Base-by-base conservation (phyloP, 1,284 basidiomycete species). In the Exobasidium cylindrosporum region DNA sequence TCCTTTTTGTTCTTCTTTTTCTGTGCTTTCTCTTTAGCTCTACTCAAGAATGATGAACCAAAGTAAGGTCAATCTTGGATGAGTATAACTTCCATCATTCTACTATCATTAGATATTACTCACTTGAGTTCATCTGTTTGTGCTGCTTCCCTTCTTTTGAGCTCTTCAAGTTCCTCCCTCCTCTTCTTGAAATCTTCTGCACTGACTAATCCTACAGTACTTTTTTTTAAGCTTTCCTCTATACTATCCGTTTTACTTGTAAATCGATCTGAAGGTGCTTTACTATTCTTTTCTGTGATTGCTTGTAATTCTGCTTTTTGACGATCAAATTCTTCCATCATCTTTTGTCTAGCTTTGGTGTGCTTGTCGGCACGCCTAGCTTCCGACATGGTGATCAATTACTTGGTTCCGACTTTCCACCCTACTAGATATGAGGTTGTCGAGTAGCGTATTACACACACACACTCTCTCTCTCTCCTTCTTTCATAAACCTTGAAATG, bases 191-290 rank as follows among this genome's bases (percentile, higher is more conserved):
- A 98, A 54, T 97, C 96, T 73, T 95, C 90, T 6, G 97, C 84
- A 63, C 86, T 87, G 1, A 98, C 94, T 14, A 99, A 85, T 71
- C 96, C 96, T 61, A 98, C 87, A 0, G 96, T 99, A 54, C 86
- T 89, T 74, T 92, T 86, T 83, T 97, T 97, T 57, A 99, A 85
- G 11, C 86, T 86, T 63, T 98, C 96, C 79, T 97, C 95, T 84
- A 97, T 88, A 3, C 89, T 92, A 78, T 97, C 95, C 81, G 91
- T 88, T 81, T 96, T 91, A 3, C 90, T 89, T 23, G 94, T 89
- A 80, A 99, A 99, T 61, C 93, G 90, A 76, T 90, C 89, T 0
- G 62, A 45, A 28, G 60, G 50, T 58, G 30, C 35, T 46, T n/a
- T 77, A 3, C 75, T 72, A 61, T 81, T 81, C 47, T 74, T 65